These are phyloP conservation scores for Sedum album DNA, from an alignment of 164 flowering plant species.

Conservation along the genomic window DNA sequence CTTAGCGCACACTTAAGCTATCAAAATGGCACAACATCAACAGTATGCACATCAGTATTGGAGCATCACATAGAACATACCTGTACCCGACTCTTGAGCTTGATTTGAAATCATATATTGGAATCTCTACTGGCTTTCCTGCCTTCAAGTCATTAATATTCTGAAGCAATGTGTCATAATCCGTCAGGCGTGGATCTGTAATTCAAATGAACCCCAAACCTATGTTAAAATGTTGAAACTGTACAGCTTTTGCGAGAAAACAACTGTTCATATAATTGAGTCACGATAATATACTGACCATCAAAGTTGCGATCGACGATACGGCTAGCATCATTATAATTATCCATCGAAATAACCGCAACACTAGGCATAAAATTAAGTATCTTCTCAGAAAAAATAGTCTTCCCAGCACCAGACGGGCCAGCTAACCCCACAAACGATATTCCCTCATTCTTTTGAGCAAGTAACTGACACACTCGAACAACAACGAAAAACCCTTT, in stretches of 20 bases:
- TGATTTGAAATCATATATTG: slow-evolving; percentile 91
- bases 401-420: slow-evolving; percentile 98
- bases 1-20: too few species aligned
- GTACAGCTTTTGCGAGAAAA: neutral
- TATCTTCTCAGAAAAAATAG: slow-evolving; percentile 84
- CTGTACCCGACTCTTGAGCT: slow-evolving; percentile 88
- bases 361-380: slow-evolving; percentile 84
- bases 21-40: too few species aligned
- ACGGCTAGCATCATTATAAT: slow-evolving; percentile 87
- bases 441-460: slow-evolving; percentile 83
- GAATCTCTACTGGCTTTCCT: slow-evolving; percentile 72
- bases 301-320: slow-evolving; percentile 95
- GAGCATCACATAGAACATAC: slow-evolving; percentile 23
- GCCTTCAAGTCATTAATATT: slow-evolving; percentile 70
- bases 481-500: slow-evolving; percentile 86
- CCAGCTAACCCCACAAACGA: slow-evolving; percentile 85
- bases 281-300: slow-evolving; percentile 34
- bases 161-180: slow-evolving; percentile 83
- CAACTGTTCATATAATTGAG: neutral
- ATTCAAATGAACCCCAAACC: too few species aligned
- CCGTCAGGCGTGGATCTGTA: slow-evolving; percentile 96
- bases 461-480: slow-evolving; percentile 82
- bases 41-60: slow-evolving; percentile 4
- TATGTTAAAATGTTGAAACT: too few species aligned
- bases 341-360: slow-evolving; percentile 92